Evolutionary conservation across 208 protist species (phyloP), one percentile per base, ranked within the genome.

Genomic region (Angomonas deanei): DNA sequence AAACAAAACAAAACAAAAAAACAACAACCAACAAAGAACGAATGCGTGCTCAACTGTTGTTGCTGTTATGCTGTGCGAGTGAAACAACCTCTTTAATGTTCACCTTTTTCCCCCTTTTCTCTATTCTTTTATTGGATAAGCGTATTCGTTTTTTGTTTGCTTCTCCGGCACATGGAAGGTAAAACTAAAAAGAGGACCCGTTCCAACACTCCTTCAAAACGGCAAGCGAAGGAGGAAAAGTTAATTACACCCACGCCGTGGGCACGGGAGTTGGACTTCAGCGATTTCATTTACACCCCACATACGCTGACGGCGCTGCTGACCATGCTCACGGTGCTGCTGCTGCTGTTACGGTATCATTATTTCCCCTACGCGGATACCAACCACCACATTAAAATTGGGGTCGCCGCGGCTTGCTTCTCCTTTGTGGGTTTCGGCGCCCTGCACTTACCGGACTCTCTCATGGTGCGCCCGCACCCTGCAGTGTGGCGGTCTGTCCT

Each of bases 381-480:
- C 0, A 72, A 68, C 46, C 49, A 69, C 10, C 80, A 84, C 49
- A 67, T 92, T 8, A 88, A 88, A 66, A 53, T 93, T 0, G 91
- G 91, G 2, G 74, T 92, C 23, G 63, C 49, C 8, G 93, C 88
- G 5, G 78, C 79, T 6, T 63, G 65, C 13, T 64, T 92, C 30
- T 76, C 86, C 11, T 97, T 97, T 57, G 66, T 98, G 36, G 81
- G 87, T 27, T 97, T 97, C 78, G 91, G 88, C 46, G 69, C 84
- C n/a, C 66, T 97, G 60, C 83, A 97, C 59, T 78, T 98, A 33
- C 84, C 86, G 15, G 91, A 98, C 78, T 91, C 89, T 23, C 67
- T 95, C 13, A 82, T 99, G 58, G 76, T 95, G 33, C 82, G 97
- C n/a, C 97, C 97, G 23, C 97, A 99, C 76, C 97, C 97, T 26